Conservation (phyloP, 352 stramenopile genomes). For the Phytophthora fragariae region DNA sequence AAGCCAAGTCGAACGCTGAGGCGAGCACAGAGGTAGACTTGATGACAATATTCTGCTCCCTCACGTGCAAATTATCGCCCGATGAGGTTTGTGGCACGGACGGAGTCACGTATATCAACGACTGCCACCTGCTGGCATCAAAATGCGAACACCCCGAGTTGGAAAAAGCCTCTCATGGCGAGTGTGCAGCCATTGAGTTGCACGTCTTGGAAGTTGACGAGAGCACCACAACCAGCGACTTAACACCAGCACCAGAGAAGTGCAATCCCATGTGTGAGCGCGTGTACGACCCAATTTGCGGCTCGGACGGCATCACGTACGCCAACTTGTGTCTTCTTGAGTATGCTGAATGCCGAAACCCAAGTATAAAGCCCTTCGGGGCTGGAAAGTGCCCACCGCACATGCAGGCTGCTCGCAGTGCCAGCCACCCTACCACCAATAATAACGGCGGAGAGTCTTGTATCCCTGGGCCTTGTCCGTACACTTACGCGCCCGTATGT, state of each 20-base stretch:
- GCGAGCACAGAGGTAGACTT: slow-evolving; percentile 16
- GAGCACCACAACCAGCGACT: background rate
- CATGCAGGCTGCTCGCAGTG: slow-evolving; percentile 27
- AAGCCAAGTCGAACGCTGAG: background rate
- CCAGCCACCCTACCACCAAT: slow-evolving; percentile 12
- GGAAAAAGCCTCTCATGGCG: slow-evolving; percentile 49
- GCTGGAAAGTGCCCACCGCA: slow-evolving; percentile 51
- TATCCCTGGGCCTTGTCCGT: slow-evolving; percentile 49
- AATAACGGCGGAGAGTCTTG: slow-evolving; percentile 34
- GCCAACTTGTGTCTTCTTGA: slow-evolving; percentile 65
- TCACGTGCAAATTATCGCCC: slow-evolving; percentile 43
- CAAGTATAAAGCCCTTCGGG: slow-evolving; percentile 42
- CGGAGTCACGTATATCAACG: slow-evolving; percentile 61
- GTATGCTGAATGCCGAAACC: slow-evolving; percentile 52
- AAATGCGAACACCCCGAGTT: slow-evolving; percentile 59
- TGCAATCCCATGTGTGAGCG: slow-evolving; percentile 60
- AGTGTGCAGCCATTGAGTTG: slow-evolving; percentile 27
- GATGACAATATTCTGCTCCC: slow-evolving; percentile 37
- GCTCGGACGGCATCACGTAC: slow-evolving; percentile 73
- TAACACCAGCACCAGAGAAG: slow-evolving; percentile 35
- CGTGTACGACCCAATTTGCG: slow-evolving; percentile 61
- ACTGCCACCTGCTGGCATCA: slow-evolving; percentile 52
- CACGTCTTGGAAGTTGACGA: slow-evolving; percentile 25
- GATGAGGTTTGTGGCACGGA: slow-evolving; percentile 61
- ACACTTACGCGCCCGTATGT: slow-evolving; percentile 44